Evolutionary conservation across 768 basidiomycete species (phyloP).

Genomic region (Suillus ampliporus): DNA sequence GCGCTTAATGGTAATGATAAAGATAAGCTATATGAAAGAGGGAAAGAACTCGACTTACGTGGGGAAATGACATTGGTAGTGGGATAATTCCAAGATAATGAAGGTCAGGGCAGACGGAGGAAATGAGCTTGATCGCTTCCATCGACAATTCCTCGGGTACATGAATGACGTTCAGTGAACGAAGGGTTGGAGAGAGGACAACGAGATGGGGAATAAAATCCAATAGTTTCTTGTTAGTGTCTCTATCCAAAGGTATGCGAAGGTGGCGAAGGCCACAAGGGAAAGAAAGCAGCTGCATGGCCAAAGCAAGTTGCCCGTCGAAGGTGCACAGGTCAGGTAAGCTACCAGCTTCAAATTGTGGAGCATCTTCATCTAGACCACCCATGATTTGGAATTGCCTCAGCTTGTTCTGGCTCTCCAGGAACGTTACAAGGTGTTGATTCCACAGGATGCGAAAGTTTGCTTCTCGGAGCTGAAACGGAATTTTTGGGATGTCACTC

Average conservation of each 20-base stretch:
- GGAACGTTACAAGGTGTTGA: slow-evolving; percentile 49
- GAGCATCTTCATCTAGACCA: slow-evolving; percentile 29
- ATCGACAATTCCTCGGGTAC: slow-evolving; percentile 39
- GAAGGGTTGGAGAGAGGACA: slow-evolving; percentile 36
- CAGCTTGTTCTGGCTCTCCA: slow-evolving; percentile 52
- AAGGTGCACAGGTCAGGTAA: slow-evolving; percentile 50
- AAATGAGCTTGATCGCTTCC: slow-evolving; percentile 38
- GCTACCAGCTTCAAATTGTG: slow-evolving; percentile 35
- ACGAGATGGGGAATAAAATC: slow-evolving; percentile 39
- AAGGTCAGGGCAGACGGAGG: slow-evolving; percentile 40
- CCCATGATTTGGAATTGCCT: slow-evolving; percentile 41
- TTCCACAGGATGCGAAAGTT: slow-evolving; percentile 59
- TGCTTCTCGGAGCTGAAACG: slow-evolving; percentile 56
- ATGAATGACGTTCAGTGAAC: slow-evolving; percentile 42
- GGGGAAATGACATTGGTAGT: slow-evolving; percentile 35
- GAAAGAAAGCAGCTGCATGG: slow-evolving; percentile 42
- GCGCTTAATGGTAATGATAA: slow-evolving; percentile 26
- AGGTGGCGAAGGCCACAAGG: slow-evolving; percentile 49
- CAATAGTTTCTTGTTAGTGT: slow-evolving; percentile 36
- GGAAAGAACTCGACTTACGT: slow-evolving; percentile 37
- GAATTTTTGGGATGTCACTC: slow-evolving; percentile 41
- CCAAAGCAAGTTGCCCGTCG: slow-evolving; percentile 52
- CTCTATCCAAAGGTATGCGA: slow-evolving; percentile 49
- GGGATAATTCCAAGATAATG: slow-evolving; percentile 46
- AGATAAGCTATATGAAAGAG: slow-evolving; percentile 11